Evolutionary conservation across 106 monocot genomes (phyloP), one percentile per base, ranked within the genome.

Genomic region (Dioscorea dumetorum): DNA sequence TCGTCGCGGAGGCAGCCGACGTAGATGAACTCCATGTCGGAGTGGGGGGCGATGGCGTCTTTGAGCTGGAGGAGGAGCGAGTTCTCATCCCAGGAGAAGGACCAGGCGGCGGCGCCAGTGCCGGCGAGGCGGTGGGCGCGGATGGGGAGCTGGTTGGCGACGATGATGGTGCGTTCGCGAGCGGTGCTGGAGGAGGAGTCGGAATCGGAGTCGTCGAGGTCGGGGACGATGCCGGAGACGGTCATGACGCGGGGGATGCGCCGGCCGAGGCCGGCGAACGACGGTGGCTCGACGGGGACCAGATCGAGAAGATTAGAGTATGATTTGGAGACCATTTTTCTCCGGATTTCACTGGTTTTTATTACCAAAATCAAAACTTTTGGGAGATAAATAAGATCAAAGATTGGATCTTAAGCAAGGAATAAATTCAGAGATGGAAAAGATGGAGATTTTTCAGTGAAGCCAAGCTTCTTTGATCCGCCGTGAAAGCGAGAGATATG

Each of bases 81-180:
- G 28, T 88, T 81, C 21, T 82, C 54, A 50, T 88, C 84, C 80
- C 78, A 84, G 14, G 81, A 70, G 74, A 88, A 88, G 48, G 48
- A 48, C 75, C 73, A 84, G 2, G 73, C 64, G 59, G 64, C 31
- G 14, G 50, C 72, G 13, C 59, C 71, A 4, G 73, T 66, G 13
- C 53, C 71, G 8, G 73, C 23, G 35, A 35, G 67, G 33, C 84
- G 81, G 3, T 54, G 35, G 14, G 73, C 73, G 17, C 76, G 76
- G 35, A 88, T 81, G 12, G 88, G 88, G 57, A 88, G 84, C 72
- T 88, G 88, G 63, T 88, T 88, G 35, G 81, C 78, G 10, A 88
- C 84, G 3, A 88, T 76, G 31, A 88, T 88, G 22, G 82, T 81
- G 28, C 88, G 81, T 18, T 75, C 78, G 15, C 59, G 70, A 41